Conservation (phyloP, 345 rosid species). For the Excoecaria agallocha region DNA sequence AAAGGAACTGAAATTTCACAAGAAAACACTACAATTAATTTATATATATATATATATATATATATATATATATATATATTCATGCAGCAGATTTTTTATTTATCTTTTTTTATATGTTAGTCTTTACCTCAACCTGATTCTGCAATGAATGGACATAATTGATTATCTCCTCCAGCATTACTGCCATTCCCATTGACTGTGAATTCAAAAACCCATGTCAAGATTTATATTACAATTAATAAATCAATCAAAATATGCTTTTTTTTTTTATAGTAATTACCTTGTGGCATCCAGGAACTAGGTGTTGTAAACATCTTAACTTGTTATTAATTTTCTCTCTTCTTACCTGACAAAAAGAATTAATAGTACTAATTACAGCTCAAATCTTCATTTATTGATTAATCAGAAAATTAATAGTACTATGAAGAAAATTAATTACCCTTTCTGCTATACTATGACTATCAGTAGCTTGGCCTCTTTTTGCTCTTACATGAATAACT, state of each 20-base stretch:
- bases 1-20: slow-evolving; percentile 43
- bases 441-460: slow-evolving; percentile 64
- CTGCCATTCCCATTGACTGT: slow-evolving; percentile 39
- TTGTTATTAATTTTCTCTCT: slow-evolving; percentile 35
- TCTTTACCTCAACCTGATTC: slow-evolving; percentile 35
- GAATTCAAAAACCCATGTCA: not conserved
- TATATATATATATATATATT: too few species aligned
- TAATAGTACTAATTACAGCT: not conserved
- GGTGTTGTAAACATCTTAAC: slow-evolving; percentile 28
- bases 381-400: not conserved
- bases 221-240: not conserved
- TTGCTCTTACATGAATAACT: slow-evolving; percentile 48
- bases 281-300: slow-evolving; percentile 37
- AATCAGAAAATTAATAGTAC: not conserved
- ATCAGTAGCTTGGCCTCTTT: slow-evolving; percentile 72
- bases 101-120: too few species aligned
- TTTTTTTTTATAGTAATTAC: not conserved
- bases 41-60: not conserved
- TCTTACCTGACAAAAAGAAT: slow-evolving; percentile 21
- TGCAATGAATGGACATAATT: slow-evolving; percentile 36
- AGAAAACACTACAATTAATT: not conserved
- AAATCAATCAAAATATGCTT: not conserved
- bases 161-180: slow-evolving; percentile 36
- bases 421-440: slow-evolving; percentile 21
- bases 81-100: too few species aligned